Conservation (phyloP, 1,284 basidiomycete species). For the Pseudozyma pruni region DNA sequence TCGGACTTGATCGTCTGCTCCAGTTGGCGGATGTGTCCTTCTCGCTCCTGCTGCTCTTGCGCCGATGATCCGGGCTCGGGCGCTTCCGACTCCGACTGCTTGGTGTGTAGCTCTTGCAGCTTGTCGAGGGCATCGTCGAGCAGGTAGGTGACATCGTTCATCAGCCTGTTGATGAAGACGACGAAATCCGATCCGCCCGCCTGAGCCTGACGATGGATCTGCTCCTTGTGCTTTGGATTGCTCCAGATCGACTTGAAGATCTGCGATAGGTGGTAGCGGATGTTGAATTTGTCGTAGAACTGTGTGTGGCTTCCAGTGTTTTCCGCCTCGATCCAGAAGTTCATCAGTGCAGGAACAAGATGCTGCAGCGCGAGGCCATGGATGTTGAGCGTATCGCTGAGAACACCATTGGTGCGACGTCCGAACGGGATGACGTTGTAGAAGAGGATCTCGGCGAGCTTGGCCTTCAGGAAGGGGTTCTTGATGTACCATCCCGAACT, state of each 20-base stretch:
- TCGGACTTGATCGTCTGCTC: constrained; percentile 88
- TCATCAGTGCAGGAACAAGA: constrained; percentile 89
- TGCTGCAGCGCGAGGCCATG: constrained; percentile 86
- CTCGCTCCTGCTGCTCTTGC: constrained; percentile 84
- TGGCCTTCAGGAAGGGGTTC: constrained; percentile 98
- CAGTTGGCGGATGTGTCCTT: constrained; percentile 79
- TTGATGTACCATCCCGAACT: constrained; percentile 96
- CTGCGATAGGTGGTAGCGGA: constrained; percentile 71
- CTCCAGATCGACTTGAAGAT: constrained; percentile 65
- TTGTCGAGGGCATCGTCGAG: constrained; percentile 95
- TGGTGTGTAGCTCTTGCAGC: constrained; percentile 84
- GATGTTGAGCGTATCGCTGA: constrained; percentile 84
- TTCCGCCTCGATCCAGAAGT: constrained; percentile 98
- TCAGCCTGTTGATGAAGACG: constrained; percentile 95
- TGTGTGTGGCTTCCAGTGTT: constrained; percentile 96
- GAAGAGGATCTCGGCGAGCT: constrained; percentile 92
- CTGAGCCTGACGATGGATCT: constrained; percentile 54
- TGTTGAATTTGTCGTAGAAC: constrained; percentile 96
- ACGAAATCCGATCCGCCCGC: constrained; percentile 70
- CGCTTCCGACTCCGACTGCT: constrained; percentile 79
- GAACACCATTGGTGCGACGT: constrained; percentile 79
- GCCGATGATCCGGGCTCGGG: constrained; percentile 73
- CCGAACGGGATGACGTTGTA: constrained; percentile 83
- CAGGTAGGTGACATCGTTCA: constrained; percentile 98
- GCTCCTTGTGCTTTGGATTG: constrained; percentile 63